Conservation (phyloP, 1,139 yeast genomes). For the Suhomyces kunorum region DNA sequence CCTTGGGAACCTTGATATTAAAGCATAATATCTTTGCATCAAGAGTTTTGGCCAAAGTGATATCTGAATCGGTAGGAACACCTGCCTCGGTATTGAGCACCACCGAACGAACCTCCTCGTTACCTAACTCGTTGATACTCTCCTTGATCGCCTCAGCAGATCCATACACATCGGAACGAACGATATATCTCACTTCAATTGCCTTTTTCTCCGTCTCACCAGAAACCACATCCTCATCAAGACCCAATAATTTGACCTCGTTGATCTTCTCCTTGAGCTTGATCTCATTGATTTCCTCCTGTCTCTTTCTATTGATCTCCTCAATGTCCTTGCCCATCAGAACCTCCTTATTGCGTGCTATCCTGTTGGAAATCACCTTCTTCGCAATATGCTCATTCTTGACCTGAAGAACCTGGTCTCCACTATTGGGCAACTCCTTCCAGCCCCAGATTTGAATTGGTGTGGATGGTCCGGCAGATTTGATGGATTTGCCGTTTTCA, state of each 20-base stretch:
- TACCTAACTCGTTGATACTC: slow-evolving; percentile 78
- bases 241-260: slow-evolving; percentile 58
- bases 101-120: slow-evolving; percentile 72
- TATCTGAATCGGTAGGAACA: slow-evolving; percentile 77
- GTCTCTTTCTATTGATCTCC: slow-evolving; percentile 61
- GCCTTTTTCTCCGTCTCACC: slow-evolving; percentile 32
- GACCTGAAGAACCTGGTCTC: slow-evolving; percentile 81
- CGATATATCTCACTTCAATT: slow-evolving; percentile 56
- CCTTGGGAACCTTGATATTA: slow-evolving; percentile 70
- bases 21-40: slow-evolving; percentile 76
- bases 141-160: slow-evolving; percentile 68
- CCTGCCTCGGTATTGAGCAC: slow-evolving; percentile 82
- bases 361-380: slow-evolving; percentile 67
- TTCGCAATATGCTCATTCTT: slow-evolving; percentile 73
- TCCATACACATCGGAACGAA: slow-evolving; percentile 87
- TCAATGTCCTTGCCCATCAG: slow-evolving; percentile 69
- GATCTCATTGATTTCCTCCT: slow-evolving; percentile 48
- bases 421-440: slow-evolving; percentile 92
- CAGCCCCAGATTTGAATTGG: slow-evolving; percentile 95
- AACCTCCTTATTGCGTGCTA: slow-evolving; percentile 54
- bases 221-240: slow-evolving; percentile 45
- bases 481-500: slow-evolving; percentile 65
- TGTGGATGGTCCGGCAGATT: slow-evolving; percentile 79
- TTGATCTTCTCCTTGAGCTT: slow-evolving; percentile 53
- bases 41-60: slow-evolving; percentile 78